A percentile compares a stretch with the other conserved stretches of the same genome.
phyloP scores from a whole-genome alignment of 305 asterid species.

The Fraxinus floribunda region DNA sequence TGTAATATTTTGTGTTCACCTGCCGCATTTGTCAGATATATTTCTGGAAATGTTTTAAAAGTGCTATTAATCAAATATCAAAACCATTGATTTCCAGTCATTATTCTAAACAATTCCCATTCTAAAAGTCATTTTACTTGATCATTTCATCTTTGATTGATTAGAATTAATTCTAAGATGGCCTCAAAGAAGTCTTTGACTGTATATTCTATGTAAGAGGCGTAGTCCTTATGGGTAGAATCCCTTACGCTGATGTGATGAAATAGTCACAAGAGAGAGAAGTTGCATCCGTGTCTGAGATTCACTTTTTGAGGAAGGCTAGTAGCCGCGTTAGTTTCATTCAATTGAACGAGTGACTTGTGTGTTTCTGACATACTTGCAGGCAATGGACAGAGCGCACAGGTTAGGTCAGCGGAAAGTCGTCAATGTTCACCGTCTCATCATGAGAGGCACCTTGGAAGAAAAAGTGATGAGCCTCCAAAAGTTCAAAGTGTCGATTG shows the following conservation, averaged over 20 bases:
- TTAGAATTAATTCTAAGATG: background rate
- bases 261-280: background rate
- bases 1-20: background rate
- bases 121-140: background rate
- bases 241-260: background rate
- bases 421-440: slow-evolving; percentile 94
- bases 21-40: background rate
- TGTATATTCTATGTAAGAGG: background rate
- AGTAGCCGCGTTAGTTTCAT: background rate
- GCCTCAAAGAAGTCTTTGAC: background rate
- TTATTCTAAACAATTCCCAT: background rate
- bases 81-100: background rate
- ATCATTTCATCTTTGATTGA: background rate
- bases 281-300: background rate
- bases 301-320: background rate
- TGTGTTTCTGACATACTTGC: slow-evolving; percentile 28
- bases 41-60: background rate
- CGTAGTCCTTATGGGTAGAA: background rate
- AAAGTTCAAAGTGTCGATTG: slow-evolving; percentile 91
- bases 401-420: slow-evolving; percentile 96
- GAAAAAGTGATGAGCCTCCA: slow-evolving; percentile 99
- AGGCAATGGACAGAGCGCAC: slow-evolving; percentile 99
- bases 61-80: background rate
- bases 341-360: background rate
- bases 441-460: slow-evolving; percentile 99